A percentile compares a stretch with the other conserved stretches of the same genome.
phyloP scores from a whole-genome alignment of 208 protist genomes.

The Angomonas desouzai region DNA sequence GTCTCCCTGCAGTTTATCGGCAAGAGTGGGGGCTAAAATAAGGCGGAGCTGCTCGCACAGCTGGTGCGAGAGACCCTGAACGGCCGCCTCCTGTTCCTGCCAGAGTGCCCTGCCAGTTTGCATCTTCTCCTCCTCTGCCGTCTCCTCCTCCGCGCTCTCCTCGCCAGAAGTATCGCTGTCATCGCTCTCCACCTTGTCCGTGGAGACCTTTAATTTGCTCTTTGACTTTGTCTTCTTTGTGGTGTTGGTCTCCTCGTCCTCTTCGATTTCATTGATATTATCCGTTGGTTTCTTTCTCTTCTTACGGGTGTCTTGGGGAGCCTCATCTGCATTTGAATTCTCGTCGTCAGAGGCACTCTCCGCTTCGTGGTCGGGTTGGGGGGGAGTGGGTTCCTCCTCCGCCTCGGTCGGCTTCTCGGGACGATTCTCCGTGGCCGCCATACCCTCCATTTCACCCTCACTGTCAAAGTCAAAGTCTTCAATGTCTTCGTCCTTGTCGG shows the following conservation, averaged over 20 bases:
- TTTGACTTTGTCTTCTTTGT: conserved; percentile 40
- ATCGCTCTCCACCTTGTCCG: conserved; percentile 27
- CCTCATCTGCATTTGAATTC: conserved; percentile 24
- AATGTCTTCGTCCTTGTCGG: conserved; percentile 38
- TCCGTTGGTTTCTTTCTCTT: conserved; percentile 24
- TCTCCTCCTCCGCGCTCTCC: conserved; percentile 17
- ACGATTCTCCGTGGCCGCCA: conserved; percentile 52
- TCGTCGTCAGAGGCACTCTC: conserved; percentile 20
- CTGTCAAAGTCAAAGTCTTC: conserved; percentile 67
- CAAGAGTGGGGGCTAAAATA: conserved; percentile 97
- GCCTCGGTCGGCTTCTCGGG: conserved; percentile 14
- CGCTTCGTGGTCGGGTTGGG: conserved; percentile 22
- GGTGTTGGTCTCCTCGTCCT: conserved; percentile 30
- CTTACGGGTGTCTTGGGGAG: conserved; percentile 34
- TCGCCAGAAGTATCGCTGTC: conserved; percentile 25
- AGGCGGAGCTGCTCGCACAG: conserved; percentile 99
- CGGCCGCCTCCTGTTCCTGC: conserved; percentile 88
- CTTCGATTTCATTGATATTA: conserved; percentile 43
- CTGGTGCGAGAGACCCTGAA: conserved; percentile 91
- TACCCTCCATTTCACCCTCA: conserved; percentile 51
- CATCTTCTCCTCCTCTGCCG: conserved; percentile 36
- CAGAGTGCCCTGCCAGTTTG: conserved; percentile 78
- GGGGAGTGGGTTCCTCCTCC: conserved; percentile 19
- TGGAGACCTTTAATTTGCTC: conserved; percentile 26
- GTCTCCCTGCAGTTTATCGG: conserved; percentile 98